phyloP scores from a whole-genome alignment of 106 monocot genomes.

The Chionographis japonica region DNA sequence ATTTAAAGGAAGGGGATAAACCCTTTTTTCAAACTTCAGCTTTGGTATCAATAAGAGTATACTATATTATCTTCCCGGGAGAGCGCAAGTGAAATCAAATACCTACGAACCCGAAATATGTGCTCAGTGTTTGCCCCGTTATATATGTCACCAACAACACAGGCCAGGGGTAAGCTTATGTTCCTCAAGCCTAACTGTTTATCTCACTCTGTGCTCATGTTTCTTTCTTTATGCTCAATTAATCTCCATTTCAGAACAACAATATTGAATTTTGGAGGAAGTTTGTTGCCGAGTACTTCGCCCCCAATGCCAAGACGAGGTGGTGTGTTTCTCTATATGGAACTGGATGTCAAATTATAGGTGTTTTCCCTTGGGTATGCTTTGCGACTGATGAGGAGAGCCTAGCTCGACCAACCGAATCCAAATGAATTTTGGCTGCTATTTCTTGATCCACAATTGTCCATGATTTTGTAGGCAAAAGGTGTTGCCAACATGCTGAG shows the following conservation, averaged over 20 bases:
- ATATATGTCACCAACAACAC: slow-evolving; percentile 86
- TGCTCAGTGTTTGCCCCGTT: slow-evolving; percentile 77
- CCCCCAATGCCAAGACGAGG: slow-evolving; percentile 75
- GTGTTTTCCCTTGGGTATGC: slow-evolving; percentile 72
- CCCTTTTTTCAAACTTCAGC: too few species aligned
- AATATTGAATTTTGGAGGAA: slow-evolving; percentile 84
- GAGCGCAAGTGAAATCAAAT: slow-evolving; percentile 44
- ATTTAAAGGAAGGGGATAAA: too few species aligned
- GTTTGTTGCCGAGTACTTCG: too few species aligned
- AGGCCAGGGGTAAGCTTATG: slow-evolving; percentile 61
- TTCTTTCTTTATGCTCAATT: background rate
- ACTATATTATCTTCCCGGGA: too few species aligned
- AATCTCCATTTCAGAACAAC: slow-evolving; percentile 89
- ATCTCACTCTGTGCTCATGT: background rate
- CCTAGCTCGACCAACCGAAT: too few species aligned
- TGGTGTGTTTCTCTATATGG: slow-evolving; percentile 83
- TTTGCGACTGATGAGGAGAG: too few species aligned
- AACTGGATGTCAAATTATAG: slow-evolving; percentile 64
- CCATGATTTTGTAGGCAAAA: too few species aligned
- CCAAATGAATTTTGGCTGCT: too few species aligned
- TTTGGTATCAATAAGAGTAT: too few species aligned
- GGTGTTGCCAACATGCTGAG: too few species aligned
- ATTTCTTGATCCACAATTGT: too few species aligned
- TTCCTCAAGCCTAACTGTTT: background rate
- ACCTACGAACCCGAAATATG: slow-evolving; percentile 84